Conservation (phyloP, 1,139 yeast species). For the Scheffersomyces lignicola region DNA sequence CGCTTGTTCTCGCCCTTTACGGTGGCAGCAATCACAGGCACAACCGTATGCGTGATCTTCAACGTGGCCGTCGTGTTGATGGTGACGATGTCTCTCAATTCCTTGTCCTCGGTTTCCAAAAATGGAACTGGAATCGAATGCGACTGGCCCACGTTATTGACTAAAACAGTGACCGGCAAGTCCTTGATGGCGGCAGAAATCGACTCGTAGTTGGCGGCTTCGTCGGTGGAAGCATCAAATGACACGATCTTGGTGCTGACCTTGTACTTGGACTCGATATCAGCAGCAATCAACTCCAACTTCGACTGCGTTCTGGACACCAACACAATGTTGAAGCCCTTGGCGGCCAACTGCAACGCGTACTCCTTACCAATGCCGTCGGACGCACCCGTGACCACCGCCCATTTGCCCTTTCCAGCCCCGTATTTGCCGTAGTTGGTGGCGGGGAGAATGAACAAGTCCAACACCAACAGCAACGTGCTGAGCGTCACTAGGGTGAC, state of each 20-base stretch:
- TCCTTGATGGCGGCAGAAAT: constrained; percentile 44
- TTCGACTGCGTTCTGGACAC: constrained; percentile 84
- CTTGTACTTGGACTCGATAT: constrained; percentile 57
- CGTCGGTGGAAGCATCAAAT: constrained; percentile 71
- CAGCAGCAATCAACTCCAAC: constrained; percentile 65
- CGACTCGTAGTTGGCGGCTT: constrained; percentile 51
- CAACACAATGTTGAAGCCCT: constrained; percentile 79
- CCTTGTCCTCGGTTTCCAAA: constrained; percentile 71
- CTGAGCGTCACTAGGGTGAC: constrained; percentile 40
- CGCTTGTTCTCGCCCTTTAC: constrained; percentile 37
- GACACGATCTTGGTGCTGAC: constrained; percentile 70
- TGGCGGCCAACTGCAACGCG: constrained; percentile 78
- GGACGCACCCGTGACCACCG: constrained; percentile 93
- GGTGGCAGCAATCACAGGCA: constrained; percentile 65
- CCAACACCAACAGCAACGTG: constrained; percentile 46
- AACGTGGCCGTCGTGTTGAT: constrained; percentile 86
- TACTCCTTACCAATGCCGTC: constrained; percentile 97
- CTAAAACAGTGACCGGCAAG: constrained; percentile 66
- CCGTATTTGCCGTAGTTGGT: constrained; percentile 71
- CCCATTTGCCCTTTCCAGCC: constrained; percentile 67
- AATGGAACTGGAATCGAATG: constrained; percentile 96
- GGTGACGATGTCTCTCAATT: constrained; percentile 75
- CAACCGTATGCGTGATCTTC: constrained; percentile 72
- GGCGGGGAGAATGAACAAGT: constrained; percentile 64
- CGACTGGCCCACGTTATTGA: constrained; percentile 93